Evolutionary conservation across 2,329 filamentous ascomycete species (phyloP), one percentile per base, ranked within the genome.

Genomic region (Diaporthe capsici): DNA sequence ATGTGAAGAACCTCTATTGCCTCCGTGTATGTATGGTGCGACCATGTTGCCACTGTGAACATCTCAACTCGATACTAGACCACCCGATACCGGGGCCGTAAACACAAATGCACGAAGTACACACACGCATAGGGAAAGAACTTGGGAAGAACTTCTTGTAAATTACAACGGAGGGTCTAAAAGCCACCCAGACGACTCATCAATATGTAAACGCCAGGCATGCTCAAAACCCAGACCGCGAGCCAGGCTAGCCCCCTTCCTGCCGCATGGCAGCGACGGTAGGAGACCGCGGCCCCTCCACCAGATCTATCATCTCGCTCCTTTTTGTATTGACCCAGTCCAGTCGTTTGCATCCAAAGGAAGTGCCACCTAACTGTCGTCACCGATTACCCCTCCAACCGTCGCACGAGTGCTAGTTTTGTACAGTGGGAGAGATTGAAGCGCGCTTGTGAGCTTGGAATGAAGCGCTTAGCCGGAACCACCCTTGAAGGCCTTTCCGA

Each of bases 401-500:
- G 87, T 20, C 84, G 76, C 75, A 75, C 71, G 55, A 75, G 74
- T 76, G 73, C 73, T 76, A 76, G 75, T 80, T 80, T 82, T 81
- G 79, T 83, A 82, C 81, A 83, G 61, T 72, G 75, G 78, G 77
- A 78, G 88, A 90, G 77, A 89, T 90, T 88, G 85, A 76, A 73
- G 58, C 58, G 71, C 58, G 61, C 61, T 65, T 73, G 58, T 25
- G 57, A 55, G 25, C 34, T 73, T 73, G 71, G 17, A 15, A 37
- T 61, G 55, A 72, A 73, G 60, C 77, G 79, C 82, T 83, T 84
- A 84, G 78, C 86, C 86, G 81, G 87, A 88, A 81, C 87, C 87
- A 80, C 88, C 87, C 85, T 97, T 98, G 96, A 96, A 99, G 92
- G 95, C 95, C 96, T 99, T 98, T 89, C 97, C 97, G 95, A 99